Evolutionary conservation across 805 yeast genomes (phyloP).

Genomic region (Candida sithepensis): DNA sequence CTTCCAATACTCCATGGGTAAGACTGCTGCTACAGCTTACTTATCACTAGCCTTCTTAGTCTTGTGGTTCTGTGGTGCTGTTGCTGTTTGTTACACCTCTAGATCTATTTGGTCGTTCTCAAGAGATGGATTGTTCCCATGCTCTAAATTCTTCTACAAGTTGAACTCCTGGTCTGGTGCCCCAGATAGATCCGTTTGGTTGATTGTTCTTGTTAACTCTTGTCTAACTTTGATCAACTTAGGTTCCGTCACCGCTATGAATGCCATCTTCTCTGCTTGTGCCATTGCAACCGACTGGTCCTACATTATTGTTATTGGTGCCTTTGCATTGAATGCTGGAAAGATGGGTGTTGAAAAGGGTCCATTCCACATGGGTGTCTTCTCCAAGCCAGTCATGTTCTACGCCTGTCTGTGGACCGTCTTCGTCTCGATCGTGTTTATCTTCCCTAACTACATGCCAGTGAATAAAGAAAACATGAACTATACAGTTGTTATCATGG

Average conservation of each 20-base stretch:
- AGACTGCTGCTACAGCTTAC: slow-evolving; percentile 48
- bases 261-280: slow-evolving; percentile 52
- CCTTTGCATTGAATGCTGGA: slow-evolving; percentile 42
- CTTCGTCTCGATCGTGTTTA: slow-evolving; percentile 43
- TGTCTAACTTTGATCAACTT: slow-evolving; percentile 42
- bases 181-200: slow-evolving; percentile 44
- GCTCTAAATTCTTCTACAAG: slow-evolving; percentile 40
- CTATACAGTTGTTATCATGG: slow-evolving; percentile 51
- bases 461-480: slow-evolving; percentile 47
- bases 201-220: slow-evolving; percentile 38
- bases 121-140: slow-evolving; percentile 52
- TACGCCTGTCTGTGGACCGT: slow-evolving; percentile 42
- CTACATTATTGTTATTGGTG: slow-evolving; percentile 43
- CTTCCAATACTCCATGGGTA: slow-evolving; percentile 48
- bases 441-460: slow-evolving; percentile 49
- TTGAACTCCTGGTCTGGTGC: slow-evolving; percentile 36
- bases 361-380: slow-evolving; percentile 43
- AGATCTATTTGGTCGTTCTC: slow-evolving; percentile 57
- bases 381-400: slow-evolving; percentile 39
- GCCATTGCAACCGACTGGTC: slow-evolving; percentile 50
- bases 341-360: slow-evolving; percentile 44
- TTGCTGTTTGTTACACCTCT: slow-evolving; percentile 46
- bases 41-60: slow-evolving; percentile 46
- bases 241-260: slow-evolving; percentile 43
- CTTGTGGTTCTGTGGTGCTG: slow-evolving; percentile 51